Percentiles rank a stretch among this genome's conserved stretches.
These are phyloP conservation scores for Nemania serpens DNA, from an alignment of 2,329 filamentous ascomycete species.

Conservation along the genomic window DNA sequence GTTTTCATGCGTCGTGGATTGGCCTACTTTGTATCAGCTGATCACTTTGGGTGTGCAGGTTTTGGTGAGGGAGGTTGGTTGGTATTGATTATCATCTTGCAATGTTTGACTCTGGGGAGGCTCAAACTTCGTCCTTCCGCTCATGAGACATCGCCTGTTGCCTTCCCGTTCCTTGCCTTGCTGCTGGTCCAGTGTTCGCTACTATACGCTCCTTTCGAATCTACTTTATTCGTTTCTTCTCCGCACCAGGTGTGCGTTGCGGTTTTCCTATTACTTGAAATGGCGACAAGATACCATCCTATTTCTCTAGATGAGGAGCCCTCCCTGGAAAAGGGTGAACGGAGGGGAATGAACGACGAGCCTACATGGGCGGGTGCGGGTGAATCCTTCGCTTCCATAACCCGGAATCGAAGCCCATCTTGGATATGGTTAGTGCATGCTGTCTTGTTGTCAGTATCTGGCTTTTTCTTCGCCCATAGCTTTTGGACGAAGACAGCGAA, in stretches of 20 bases:
- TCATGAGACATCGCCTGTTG: slow-evolving; percentile 1
- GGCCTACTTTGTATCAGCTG: slow-evolving; percentile 4
- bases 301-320: slow-evolving; percentile 47
- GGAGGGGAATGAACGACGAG: slow-evolving; percentile 33
- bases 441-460: slow-evolving; percentile 46
- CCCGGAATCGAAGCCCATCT: slow-evolving; percentile 36
- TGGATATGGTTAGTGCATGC: slow-evolving; percentile 49
- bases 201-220: slow-evolving; percentile 2
- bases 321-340: slow-evolving; percentile 38
- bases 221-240: slow-evolving; percentile 25
- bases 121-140: not conserved
- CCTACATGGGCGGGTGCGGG: slow-evolving; percentile 29
- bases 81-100: not conserved
- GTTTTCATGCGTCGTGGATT: slow-evolving; percentile 25
- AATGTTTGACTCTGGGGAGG: not conserved
- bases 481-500: slow-evolving; percentile 46
- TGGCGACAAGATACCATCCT: slow-evolving; percentile 45
- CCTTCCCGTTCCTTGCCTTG: not conserved
- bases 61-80: slow-evolving; percentile 25
- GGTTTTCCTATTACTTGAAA: slow-evolving; percentile 29
- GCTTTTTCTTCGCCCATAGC: slow-evolving; percentile 48
- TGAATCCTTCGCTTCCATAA: slow-evolving; percentile 23
- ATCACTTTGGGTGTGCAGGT: slow-evolving; percentile 21
- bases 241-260: slow-evolving; percentile 40
- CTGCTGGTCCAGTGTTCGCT: slow-evolving; percentile 18